Evolutionary conservation across 305 asterid species (phyloP), one percentile per base, ranked within the genome.

Genomic region (Caryopteris hybrid): DNA sequence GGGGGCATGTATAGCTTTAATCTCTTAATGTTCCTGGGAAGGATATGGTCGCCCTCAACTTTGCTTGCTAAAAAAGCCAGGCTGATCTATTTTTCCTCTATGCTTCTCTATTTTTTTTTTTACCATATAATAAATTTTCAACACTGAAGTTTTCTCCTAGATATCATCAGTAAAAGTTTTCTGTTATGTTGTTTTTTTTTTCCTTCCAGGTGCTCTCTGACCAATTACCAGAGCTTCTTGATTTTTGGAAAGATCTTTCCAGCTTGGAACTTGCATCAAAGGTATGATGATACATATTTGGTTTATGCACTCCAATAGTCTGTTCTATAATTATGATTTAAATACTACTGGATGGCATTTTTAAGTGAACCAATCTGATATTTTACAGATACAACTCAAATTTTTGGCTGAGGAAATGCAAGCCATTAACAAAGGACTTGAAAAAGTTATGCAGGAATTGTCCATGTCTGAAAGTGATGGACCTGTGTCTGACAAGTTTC

Each of bases 371-470:
- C 45, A n/a, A 73, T 52, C 21, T 43, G 72, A 43, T 29, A 50
- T 57, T 68, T 34, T 73, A 60, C 86, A 92, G 98, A 84, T 90
- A 76, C 97, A 90, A 86, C 76, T 90, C 77, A 90, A 88, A 75
- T 84, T 68, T 70, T 81, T 92, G 78, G 98, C 98, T 3, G 98
- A 90, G 88, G 98, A 90, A 80, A 92, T 92, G 98, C 97, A 92
- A 85, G 91, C 96, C 59, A 80, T 92, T 77, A 92, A 81, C 84
- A 92, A 92, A 86, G 98, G 98, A 36, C 90, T 92, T 21, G 97
- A 92, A 79, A 92, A 88, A 75, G 86, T 92, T 69, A 81, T 86
- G 72, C 97, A 92, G 78, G 98, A 92, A 76, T 69, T 92, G 73
- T 83, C 98, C 78, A 75, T 84, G 92, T 82, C 95, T 58, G 97